These are phyloP conservation scores for Colletotrichum tropicale DNA, from an alignment of 2,329 filamentous ascomycete genomes.

Conservation along the genomic window DNA sequence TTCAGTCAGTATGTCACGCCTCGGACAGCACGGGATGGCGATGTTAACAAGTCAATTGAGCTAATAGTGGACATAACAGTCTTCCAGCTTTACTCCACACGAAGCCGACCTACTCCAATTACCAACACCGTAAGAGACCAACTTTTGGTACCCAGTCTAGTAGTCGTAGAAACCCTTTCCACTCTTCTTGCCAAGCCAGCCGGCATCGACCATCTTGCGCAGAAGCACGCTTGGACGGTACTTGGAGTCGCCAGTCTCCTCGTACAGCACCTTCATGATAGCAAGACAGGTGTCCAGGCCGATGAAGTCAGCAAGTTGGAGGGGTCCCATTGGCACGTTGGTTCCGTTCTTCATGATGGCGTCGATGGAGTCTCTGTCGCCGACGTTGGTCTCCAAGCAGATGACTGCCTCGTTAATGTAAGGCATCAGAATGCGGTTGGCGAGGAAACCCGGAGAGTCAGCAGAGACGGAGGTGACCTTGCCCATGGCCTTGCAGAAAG, in stretches of 20 bases:
- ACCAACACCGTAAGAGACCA: background rate
- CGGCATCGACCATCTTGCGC: conserved; percentile 95
- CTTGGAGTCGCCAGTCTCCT: conserved; percentile 93
- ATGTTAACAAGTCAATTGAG: background rate
- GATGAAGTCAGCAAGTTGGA: conserved; percentile 95
- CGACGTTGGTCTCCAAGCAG: conserved; percentile 92
- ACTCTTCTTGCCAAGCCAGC: conserved; percentile 97
- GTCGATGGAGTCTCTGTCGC: conserved; percentile 89
- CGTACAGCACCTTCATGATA: conserved; percentile 94
- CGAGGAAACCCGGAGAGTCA: conserved; percentile 92
- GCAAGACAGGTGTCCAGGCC: conserved; percentile 94
- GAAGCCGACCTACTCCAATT: background rate
- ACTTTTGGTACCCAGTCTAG: conserved; percentile 39
- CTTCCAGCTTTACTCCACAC: background rate
- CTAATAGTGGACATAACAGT: background rate
- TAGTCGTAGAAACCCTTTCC: conserved; percentile 97
- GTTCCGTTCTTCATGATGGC: conserved; percentile 99
- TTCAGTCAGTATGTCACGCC: background rate
- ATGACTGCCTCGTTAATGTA: conserved; percentile 99
- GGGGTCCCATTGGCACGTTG: conserved; percentile 96
- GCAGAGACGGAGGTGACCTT: conserved; percentile 88
- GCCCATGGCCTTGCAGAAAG: conserved; percentile 89
- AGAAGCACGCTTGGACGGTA: conserved; percentile 89
- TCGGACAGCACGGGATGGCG: background rate
- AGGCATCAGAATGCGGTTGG: conserved; percentile 97